phyloP scores from a whole-genome alignment of 1,284 basidiomycete species.

The Bjerkandera adusta region DNA sequence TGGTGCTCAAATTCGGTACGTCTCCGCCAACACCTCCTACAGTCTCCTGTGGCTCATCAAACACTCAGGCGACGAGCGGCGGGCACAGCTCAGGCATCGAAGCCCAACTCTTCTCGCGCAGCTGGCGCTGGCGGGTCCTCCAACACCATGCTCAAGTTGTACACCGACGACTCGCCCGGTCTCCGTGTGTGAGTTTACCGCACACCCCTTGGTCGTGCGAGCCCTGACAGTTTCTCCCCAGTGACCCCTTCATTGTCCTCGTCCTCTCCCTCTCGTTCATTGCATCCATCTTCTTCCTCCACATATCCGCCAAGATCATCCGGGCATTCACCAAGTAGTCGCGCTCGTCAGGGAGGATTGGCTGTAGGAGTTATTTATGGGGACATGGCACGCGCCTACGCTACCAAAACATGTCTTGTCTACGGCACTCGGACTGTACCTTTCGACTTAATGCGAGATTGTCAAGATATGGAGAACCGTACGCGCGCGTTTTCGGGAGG shows the following conservation, averaged over 20 bases:
- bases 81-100: slow-evolving; percentile 60
- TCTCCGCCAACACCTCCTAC: slow-evolving; percentile 12
- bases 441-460: no score
- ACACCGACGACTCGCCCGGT: slow-evolving; percentile 97
- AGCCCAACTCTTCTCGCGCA: slow-evolving; percentile 87
- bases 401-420: no score
- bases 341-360: slow-evolving; percentile 5
- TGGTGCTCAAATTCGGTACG: slow-evolving; percentile 77
- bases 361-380: no score
- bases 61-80: slow-evolving; percentile 74
- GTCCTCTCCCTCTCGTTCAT: slow-evolving; percentile 98
- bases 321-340: slow-evolving; percentile 82
- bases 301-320: slow-evolving; percentile 95
- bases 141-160: slow-evolving; percentile 98
- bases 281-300: slow-evolving; percentile 97
- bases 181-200: slow-evolving; percentile 82
- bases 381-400: no score
- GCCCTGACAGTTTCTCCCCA: slow-evolving; percentile 32
- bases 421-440: no score
- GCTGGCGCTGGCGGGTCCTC: slow-evolving; percentile 96
- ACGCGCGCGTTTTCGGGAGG: no score
- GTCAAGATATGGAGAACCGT: no score
- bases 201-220: slow-evolving; percentile 2
- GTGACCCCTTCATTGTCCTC: slow-evolving; percentile 97
- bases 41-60: neutral